Evolutionary conservation across 306 rosid species (phyloP).

Genomic region (Rubus idaeus): DNA sequence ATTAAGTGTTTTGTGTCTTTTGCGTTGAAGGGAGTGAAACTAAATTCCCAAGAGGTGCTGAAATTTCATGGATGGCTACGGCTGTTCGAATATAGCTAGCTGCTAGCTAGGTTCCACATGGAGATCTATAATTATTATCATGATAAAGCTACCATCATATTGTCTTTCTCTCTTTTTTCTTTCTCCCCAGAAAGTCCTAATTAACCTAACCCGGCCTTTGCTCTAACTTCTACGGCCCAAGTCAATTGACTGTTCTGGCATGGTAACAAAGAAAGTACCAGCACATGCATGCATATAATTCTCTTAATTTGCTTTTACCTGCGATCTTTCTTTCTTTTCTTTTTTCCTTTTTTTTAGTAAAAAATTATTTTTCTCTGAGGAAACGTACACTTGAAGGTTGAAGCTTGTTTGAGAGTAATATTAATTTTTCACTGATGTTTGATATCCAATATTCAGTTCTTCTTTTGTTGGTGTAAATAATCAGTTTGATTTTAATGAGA

Average conservation of each 20-base stretch:
- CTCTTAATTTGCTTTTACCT: background rate
- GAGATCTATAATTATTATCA: slow-evolving; percentile 8
- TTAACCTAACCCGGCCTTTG: background rate
- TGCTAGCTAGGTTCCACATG: slow-evolving; percentile 17
- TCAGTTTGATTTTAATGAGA: too few species aligned
- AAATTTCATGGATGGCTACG: slow-evolving; percentile 12
- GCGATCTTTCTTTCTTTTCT: too few species aligned
- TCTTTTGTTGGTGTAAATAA: too few species aligned
- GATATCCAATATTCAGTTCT: too few species aligned
- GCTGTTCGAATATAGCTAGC: background rate
- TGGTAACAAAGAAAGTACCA: background rate
- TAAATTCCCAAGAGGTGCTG: slow-evolving; percentile 22
- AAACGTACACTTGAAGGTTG: background rate
- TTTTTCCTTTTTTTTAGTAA: too few species aligned
- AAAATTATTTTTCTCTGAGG: too few species aligned
- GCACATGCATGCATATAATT: background rate
- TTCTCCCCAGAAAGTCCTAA: slow-evolving; percentile 25
- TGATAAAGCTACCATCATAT: slow-evolving; percentile 34
- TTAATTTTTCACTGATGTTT: too few species aligned
- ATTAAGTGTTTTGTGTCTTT: slow-evolving; percentile 39
- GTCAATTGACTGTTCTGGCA: slow-evolving; percentile 22
- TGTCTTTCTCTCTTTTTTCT: slow-evolving; percentile 23
- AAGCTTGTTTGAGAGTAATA: too few species aligned
- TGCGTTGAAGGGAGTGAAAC: slow-evolving; percentile 40
- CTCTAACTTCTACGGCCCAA: background rate